Conservation (phyloP, 352 stramenopile genomes). For the Phytophthora chlamydospora region DNA sequence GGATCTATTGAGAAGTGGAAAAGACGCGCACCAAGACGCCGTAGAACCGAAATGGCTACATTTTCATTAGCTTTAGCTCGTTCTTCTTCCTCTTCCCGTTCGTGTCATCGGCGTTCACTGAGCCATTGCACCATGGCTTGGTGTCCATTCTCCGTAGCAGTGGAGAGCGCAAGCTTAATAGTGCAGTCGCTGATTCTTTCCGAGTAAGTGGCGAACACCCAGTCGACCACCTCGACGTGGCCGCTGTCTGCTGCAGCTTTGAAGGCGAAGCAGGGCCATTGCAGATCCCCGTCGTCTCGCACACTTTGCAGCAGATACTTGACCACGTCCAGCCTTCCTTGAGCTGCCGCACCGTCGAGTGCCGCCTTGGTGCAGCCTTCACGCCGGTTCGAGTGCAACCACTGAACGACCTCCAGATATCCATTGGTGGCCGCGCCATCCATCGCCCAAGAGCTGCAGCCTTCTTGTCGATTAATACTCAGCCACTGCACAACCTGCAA, state of each 20-base stretch:
- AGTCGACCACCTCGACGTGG: conserved; percentile 16
- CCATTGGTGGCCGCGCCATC: conserved; percentile 32
- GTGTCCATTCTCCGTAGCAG: conserved; percentile 12
- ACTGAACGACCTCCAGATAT: conserved; percentile 33
- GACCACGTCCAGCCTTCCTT: conserved; percentile 26
- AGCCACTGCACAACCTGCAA: conserved; percentile 30
- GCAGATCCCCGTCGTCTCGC: conserved; percentile 6
- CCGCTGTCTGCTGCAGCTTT: conserved; percentile 12
- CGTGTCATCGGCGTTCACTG: conserved; percentile 9
- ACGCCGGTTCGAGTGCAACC: conserved; percentile 19
- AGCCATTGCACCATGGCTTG: conserved; percentile 11
- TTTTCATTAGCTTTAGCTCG: no score
- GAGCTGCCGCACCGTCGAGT: conserved; percentile 28
- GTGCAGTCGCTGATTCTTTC: conserved; percentile 16
- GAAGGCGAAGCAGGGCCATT: conserved; percentile 26
- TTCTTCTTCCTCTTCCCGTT: background rate
- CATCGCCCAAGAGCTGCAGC: conserved; percentile 31
- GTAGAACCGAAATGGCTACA: no score
- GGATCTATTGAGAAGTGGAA: conserved; percentile 1
- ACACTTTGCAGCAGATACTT: conserved; percentile 27
- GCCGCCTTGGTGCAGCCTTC: conserved; percentile 33
- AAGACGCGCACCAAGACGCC: no score
- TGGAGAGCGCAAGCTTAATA: conserved; percentile 4
- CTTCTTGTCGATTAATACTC: conserved; percentile 16
- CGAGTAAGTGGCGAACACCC: conserved; percentile 6